These are phyloP conservation scores for Cyclotella baltica DNA, from an alignment of 108 stramenopile species.

Conservation along the genomic window DNA sequence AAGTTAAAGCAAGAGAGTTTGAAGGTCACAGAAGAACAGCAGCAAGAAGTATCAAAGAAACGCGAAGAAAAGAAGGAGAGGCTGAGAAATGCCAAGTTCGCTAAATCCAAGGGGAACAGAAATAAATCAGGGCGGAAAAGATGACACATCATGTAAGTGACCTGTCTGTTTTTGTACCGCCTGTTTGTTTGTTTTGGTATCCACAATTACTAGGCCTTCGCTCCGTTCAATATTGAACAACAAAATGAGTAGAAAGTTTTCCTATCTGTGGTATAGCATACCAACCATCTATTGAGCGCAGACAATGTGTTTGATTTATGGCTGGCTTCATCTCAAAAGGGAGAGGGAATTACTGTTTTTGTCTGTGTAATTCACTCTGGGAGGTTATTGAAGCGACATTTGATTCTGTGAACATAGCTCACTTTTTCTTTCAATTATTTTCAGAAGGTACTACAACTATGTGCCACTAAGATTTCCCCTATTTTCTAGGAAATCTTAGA, in stretches of 20 bases:
- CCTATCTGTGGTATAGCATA: slow-evolving; percentile 26
- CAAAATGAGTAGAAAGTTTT: slow-evolving; percentile 28
- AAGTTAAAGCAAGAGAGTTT: slow-evolving; percentile 47
- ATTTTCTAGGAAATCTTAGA: too few relatives aligned
- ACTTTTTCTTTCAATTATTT: too few relatives aligned
- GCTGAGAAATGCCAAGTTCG: slow-evolving; percentile 26
- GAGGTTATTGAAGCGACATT: slow-evolving; percentile 51
- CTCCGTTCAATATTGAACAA: slow-evolving; percentile 18
- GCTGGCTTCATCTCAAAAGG: slow-evolving; percentile 50
- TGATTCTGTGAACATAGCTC: slow-evolving; percentile 3
- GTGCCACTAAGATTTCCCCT: too few relatives aligned
- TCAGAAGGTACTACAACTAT: too few relatives aligned
- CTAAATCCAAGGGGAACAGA: slow-evolving; percentile 12
- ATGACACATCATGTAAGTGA: slow-evolving; percentile 1
- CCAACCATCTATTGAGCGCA: slow-evolving; percentile 22
- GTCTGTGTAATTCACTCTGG: slow-evolving; percentile 50
- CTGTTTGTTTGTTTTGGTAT: not conserved
- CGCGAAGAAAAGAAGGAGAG: slow-evolving; percentile 59
- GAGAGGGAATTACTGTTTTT: slow-evolving; percentile 46
- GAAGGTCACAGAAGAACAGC: slow-evolving; percentile 34
- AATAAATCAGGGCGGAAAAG: slow-evolving; percentile 5
- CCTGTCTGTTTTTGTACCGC: not conserved
- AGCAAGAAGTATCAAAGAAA: slow-evolving; percentile 41
- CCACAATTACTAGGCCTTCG: slow-evolving; percentile 36
- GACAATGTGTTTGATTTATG: slow-evolving; percentile 36